A percentile compares a stretch with the other conserved stretches of the same genome.
These are phyloP conservation scores for Ceratobasidium papillatum DNA, from an alignment of 1,284 basidiomycete genomes.

Conservation along the genomic window DNA sequence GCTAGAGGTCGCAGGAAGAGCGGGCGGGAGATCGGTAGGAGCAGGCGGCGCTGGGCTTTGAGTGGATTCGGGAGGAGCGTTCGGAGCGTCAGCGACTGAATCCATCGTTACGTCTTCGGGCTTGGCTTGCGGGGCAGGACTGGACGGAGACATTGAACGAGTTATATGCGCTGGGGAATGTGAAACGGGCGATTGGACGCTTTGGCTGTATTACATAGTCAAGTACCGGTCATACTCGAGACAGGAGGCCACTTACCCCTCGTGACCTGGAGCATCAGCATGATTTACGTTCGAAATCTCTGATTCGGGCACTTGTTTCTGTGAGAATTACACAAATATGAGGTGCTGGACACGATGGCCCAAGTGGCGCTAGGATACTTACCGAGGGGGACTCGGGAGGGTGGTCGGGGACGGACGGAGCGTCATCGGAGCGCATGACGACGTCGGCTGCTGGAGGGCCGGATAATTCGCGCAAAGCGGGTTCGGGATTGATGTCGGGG, in stretches of 20 bases:
- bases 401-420: not conserved
- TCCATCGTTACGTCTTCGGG: constrained; percentile 5
- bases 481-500: constrained; percentile 2
- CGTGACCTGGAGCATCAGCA: not conserved
- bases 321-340: constrained; percentile 12
- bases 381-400: constrained; percentile 4
- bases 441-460: not conserved
- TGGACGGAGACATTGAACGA: not conserved
- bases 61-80: not conserved
- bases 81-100: not conserved
- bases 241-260: constrained; percentile 24
- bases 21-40: not conserved
- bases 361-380: constrained; percentile 23
- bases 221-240: constrained; percentile 10
- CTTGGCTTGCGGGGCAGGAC: not conserved
- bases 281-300: constrained; percentile 12
- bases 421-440: not conserved
- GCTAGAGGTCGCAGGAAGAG: not conserved
- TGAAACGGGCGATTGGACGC: constrained; percentile 8
- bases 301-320: constrained; percentile 7
- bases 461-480: not conserved
- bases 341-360: not conserved
- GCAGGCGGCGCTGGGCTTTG: not conserved
- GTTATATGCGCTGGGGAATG: constrained; percentile 26
- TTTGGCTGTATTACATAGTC: constrained; percentile 18